phyloP scores from a whole-genome alignment of 306 rosid genomes.

The Trifolium repens region DNA sequence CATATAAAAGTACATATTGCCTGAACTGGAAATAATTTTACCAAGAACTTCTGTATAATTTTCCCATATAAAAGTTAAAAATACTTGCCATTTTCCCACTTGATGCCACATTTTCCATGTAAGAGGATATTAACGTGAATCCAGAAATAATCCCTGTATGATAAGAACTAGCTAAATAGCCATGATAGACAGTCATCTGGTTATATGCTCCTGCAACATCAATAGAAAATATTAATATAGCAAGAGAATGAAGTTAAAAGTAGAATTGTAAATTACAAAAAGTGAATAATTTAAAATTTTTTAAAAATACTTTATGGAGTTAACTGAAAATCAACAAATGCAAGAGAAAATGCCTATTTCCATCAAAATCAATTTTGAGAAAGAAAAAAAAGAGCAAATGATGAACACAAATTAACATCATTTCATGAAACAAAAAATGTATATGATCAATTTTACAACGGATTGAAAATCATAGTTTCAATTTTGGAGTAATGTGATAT shows the following conservation, averaged over 20 bases:
- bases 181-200: constrained; percentile 75
- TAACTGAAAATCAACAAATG: constrained; percentile 28
- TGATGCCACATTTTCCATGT: constrained; percentile 69
- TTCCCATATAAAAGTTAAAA: constrained; percentile 30
- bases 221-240: constrained; percentile 23
- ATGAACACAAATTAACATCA: background rate
- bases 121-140: constrained; percentile 72
- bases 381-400: background rate
- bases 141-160: constrained; percentile 93
- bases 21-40: background rate
- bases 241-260: constrained; percentile 18
- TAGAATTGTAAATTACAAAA: constrained; percentile 13
- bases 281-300: background rate
- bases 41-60: constrained; percentile 5
- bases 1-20: background rate
- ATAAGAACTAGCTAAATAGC: constrained; percentile 88
- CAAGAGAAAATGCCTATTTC: background rate
- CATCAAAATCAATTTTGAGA: constrained; percentile 21
- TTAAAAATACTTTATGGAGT: background rate
- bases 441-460: background rate
- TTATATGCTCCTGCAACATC: constrained; percentile 56
- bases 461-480: background rate
- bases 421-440: constrained; percentile 12
- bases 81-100: constrained; percentile 65
- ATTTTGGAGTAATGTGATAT: background rate